Conservation (phyloP, 371 early-diverging fungal genomes). For the Cladochytrium tenue region DNA sequence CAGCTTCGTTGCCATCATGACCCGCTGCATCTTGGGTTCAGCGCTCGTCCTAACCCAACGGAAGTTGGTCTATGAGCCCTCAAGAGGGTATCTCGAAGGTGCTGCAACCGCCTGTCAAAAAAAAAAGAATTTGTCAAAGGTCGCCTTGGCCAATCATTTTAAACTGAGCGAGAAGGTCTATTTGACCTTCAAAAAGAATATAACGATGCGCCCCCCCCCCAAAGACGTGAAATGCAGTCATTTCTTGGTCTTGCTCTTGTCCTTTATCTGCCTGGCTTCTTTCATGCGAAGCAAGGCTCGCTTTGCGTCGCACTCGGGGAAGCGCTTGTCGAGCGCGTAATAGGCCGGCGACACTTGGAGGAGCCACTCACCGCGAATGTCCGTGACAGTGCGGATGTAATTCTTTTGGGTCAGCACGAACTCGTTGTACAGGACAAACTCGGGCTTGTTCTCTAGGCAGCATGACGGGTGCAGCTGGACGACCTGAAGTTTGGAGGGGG, state of each 20-base stretch:
- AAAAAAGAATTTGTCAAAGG: no score
- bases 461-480: slow-evolving; percentile 94
- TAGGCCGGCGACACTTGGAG: slow-evolving; percentile 94
- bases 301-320: slow-evolving; percentile 90
- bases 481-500: slow-evolving; percentile 83
- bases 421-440: slow-evolving; percentile 98
- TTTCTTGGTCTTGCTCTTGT: slow-evolving; percentile 7
- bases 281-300: slow-evolving; percentile 62
- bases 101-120: no score
- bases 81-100: no score
- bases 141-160: no score
- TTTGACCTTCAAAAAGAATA: no score
- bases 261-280: slow-evolving; percentile 11
- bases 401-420: slow-evolving; percentile 95
- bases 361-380: slow-evolving; percentile 96
- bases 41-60: neutral
- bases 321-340: slow-evolving; percentile 41
- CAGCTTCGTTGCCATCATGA: slow-evolving; percentile 30
- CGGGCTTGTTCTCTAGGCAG: slow-evolving; percentile 92
- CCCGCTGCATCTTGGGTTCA: slow-evolving; percentile 24
- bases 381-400: slow-evolving; percentile 95
- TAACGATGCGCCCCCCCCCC: neutral
- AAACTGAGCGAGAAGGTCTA: no score
- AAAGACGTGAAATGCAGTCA: neutral
- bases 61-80: neutral